These are phyloP conservation scores for Cunninghamia lanceolata DNA, from an alignment of 75 land plant genomes.

Conservation along the genomic window DNA sequence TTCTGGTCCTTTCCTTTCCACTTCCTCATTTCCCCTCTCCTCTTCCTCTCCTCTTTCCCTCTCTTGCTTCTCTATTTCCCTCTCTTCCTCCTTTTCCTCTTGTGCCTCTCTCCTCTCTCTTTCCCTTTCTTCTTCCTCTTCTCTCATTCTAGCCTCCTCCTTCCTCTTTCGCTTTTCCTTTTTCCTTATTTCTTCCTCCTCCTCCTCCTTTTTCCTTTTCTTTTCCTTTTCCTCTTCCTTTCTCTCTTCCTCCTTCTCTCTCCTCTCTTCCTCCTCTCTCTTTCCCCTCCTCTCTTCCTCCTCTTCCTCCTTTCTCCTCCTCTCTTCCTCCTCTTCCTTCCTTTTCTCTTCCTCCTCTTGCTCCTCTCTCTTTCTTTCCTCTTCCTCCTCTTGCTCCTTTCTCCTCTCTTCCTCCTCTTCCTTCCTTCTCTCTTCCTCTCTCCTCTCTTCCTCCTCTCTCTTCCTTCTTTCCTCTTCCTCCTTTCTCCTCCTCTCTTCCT, in stretches of 20 bases:
- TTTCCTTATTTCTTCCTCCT: background rate
- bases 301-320: too few relatives aligned
- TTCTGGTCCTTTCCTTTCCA: background rate
- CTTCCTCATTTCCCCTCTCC: too few relatives aligned
- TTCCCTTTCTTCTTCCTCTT: background rate
- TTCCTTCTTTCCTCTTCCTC: too few relatives aligned
- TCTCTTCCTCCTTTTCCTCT: background rate
- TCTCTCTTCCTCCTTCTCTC: background rate
- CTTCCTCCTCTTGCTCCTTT: background rate
- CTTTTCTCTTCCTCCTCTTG: background rate
- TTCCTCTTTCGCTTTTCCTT: background rate
- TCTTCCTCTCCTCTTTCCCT: background rate
- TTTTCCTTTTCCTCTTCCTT: background rate
- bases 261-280: background rate
- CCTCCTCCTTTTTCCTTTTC: background rate
- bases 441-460: too few relatives aligned
- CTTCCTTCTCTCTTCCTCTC: background rate
- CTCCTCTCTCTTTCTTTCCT: too few relatives aligned
- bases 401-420: background rate
- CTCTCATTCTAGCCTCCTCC: background rate
- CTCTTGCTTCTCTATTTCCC: background rate
- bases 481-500: background rate
- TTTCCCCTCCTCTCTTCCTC: background rate
- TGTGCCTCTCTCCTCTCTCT: background rate
- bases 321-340: too few relatives aligned